phyloP scores from a whole-genome alignment of 768 basidiomycete genomes.

The Floccularia luteovirens region DNA sequence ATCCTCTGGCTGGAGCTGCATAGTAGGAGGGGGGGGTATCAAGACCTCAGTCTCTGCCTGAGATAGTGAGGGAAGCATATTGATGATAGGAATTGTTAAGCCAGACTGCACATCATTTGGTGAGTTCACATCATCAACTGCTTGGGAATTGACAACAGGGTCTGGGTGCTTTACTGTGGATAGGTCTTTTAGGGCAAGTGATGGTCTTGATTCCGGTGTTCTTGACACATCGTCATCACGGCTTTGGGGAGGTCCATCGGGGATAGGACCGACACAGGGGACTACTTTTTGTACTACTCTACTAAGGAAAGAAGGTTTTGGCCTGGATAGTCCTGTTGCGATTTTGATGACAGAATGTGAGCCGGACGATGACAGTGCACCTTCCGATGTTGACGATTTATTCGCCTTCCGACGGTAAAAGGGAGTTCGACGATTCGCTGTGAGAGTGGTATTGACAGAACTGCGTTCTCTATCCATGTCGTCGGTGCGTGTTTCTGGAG shows the following conservation, averaged over 20 bases:
- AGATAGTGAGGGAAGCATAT: conserved; percentile 17
- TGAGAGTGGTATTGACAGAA: conserved; percentile 31
- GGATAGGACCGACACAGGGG: conserved; percentile 53
- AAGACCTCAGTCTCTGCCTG: conserved; percentile 22
- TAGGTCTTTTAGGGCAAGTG: conserved; percentile 14
- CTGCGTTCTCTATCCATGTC: conserved; percentile 30
- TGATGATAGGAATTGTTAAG: background rate
- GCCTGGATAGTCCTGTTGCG: conserved; percentile 10
- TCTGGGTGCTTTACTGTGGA: background rate
- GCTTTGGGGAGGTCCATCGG: conserved; percentile 24
- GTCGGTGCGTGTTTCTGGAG: conserved; percentile 13
- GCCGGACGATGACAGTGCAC: conserved; percentile 21
- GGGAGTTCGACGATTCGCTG: conserved; percentile 27
- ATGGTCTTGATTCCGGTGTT: conserved; percentile 11
- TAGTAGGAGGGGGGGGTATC: conserved; percentile 30
- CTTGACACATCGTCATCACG: conserved; percentile 21
- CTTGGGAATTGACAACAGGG: background rate
- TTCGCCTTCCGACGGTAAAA: conserved; percentile 36
- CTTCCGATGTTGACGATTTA: conserved; percentile 26
- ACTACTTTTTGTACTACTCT: conserved; percentile 60
- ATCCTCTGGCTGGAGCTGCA: conserved; percentile 27
- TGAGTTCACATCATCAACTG: too few relatives aligned
- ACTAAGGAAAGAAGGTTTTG: conserved; percentile 50
- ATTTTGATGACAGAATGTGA: conserved; percentile 25
- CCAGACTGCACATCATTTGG: background rate